phyloP scores from a whole-genome alignment of 441 rosid species.

The Erysimum cheiri region DNA sequence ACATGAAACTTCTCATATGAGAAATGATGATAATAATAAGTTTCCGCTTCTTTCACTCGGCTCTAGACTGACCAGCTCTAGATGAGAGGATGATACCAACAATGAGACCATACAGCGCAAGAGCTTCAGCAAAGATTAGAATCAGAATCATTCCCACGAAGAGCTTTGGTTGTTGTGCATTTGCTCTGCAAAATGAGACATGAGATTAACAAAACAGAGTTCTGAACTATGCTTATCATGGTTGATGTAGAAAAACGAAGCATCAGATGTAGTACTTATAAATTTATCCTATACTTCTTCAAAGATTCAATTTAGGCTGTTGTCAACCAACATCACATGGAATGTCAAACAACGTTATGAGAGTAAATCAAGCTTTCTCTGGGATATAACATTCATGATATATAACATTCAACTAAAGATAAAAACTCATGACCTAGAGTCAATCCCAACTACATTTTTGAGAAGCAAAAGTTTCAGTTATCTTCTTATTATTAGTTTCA shows the following conservation, averaged over 20 bases:
- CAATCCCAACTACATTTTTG: background rate
- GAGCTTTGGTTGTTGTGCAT: constrained; percentile 47
- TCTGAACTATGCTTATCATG: background rate
- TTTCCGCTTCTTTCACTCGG: constrained; percentile 31
- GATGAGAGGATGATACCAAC: constrained; percentile 48
- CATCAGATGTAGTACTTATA: background rate
- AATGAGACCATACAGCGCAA: constrained; percentile 46
- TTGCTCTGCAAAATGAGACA: constrained; percentile 37
- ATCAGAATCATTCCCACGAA: constrained; percentile 49
- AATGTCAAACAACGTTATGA: background rate
- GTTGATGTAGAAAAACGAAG: background rate
- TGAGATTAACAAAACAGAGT: background rate
- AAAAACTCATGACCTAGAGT: background rate
- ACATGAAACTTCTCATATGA: background rate
- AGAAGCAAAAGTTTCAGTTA: background rate
- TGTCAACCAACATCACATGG: background rate
- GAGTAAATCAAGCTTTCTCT: background rate
- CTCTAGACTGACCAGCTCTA: constrained; percentile 46
- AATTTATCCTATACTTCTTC: background rate
- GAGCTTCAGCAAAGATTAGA: constrained; percentile 49
- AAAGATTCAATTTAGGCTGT: background rate
- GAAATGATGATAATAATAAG: background rate
- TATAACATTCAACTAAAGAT: background rate
- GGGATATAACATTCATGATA: no score
- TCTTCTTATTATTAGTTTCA: background rate